Evolutionary conservation across 768 basidiomycete genomes (phyloP), one percentile per base, ranked within the genome.

Genomic region (Tylopilus intermedius): DNA sequence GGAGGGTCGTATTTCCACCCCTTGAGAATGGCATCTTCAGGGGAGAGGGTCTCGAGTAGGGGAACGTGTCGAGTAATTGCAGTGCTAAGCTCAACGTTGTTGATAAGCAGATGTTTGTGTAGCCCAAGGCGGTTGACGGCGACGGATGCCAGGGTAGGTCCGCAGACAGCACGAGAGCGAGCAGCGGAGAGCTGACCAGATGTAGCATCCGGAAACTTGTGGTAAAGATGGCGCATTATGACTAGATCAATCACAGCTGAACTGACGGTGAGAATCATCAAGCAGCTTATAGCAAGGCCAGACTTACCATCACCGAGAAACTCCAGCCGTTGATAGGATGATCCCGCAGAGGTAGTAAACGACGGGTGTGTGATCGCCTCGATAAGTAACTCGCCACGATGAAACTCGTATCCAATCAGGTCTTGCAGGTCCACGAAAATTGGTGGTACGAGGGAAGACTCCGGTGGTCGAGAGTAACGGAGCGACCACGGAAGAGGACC

Each of bases 341-440:
- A 72, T 9, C 74, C 74, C 11, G 75, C 77, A 1, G 71, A 70
- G 4, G 69, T 65, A 9, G 76, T 73, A 59, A 88, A 88, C 0
- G 89, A 90, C 0, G 91, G 87, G 63, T 95, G 93, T 0, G 89
- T 91, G n/a, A 92, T 69, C 8, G 91, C 90, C 69, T 92, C 84
- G 8, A 87, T 61, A 2, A 94, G 69, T 14, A 90, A 67, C 45
- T 77, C 73, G n/a, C 79, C 77, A 18, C 77, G 73, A 51, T 76
- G 74, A 65, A 94, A 92, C 22, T 71, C 68, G 59, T 94, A 93
- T 1, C 87, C 86, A 40, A 94, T 72, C 22, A 60, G 69, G 26
- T 79, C 76, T 65, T 94, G 81, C 49, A 94, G 63, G 6, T 67
- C 67, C 2, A 61, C 57, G 62, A 88, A 83, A 39, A 85, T 67